Base-by-base conservation (phyloP, 169 alveolate genomes). In the Blepharisma undulans region DNA sequence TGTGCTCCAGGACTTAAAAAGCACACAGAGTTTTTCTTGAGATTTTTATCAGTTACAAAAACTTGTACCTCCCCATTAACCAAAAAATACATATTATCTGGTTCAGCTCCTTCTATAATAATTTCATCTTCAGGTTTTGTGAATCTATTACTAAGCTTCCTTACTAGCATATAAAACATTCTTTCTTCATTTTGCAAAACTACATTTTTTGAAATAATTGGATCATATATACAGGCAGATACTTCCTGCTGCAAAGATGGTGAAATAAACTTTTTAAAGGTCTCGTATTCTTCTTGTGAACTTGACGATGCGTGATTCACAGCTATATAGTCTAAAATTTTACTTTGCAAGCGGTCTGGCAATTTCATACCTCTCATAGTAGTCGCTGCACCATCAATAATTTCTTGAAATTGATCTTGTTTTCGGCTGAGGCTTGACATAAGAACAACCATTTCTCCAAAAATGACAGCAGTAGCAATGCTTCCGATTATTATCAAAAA, bases 391-490 rank as follows among this genome's bases (percentile, higher is more conserved):
- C 21, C 76, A 72, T 93, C 95, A 22, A 91, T 84, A 36, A 90
- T 82, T 48, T 88, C 86, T 32, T 94, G 80, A 76, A 89, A 89
- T 76, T 61, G 72, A 4, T 72, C 27, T 29, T 66, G 27, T 61
- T 78, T 91, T 76, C 89, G 76, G 66, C 80, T 80, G 21, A 90
- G 72, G 77, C 71, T 85, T 36, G 93, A 72, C 61, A 91, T 89
- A 5, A 94, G 88, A 18, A 92, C 94, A 12, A 95, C 92, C 87
- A 94, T 89, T 71, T 93, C 92, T 60, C 97, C 97, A 87, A 89
- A 94, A 14, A 94, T 84, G 34, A 32, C 84, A 16, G 95, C 92
- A 66, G 92, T 92, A 2, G 92, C 80, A 0, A 94, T 81, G 1
- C 90, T 71, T 10, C 92, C 95, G n/a, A 87, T 32, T 16, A 92